A percentile compares a stretch with the other conserved stretches of the same genome.
These are phyloP conservation scores for Hypoxylon lienhwacheense DNA, from an alignment of 495 filamentous ascomycete genomes.

Conservation along the genomic window DNA sequence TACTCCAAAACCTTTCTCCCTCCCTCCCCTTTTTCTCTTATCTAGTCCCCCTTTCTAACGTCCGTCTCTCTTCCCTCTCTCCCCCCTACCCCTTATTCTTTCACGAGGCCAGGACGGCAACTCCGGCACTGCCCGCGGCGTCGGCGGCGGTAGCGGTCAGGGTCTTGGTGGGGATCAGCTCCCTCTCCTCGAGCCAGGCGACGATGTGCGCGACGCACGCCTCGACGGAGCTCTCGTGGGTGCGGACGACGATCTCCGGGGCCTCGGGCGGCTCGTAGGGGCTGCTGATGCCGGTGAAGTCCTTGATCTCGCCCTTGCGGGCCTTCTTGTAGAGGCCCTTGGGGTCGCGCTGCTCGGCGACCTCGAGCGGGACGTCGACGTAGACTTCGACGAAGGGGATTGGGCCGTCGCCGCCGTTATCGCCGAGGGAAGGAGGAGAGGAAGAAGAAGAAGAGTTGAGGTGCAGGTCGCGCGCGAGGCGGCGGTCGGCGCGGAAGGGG, in stretches of 20 bases:
- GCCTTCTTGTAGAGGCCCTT: constrained; percentile 99
- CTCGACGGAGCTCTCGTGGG: constrained; percentile 73
- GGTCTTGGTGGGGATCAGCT: constrained; percentile 44
- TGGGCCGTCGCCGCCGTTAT: constrained; percentile 55
- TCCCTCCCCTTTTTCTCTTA: background rate
- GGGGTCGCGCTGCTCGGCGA: constrained; percentile 92
- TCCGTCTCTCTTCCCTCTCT: background rate
- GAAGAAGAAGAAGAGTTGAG: too few species aligned
- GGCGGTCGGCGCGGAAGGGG: constrained; percentile 83
- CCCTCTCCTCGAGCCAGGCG: constrained; percentile 67
- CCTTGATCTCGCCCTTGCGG: constrained; percentile 86
- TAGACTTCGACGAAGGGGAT: constrained; percentile 92
- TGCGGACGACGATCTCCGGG: constrained; percentile 83
- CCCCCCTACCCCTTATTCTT: background rate
- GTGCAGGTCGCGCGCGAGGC: constrained; percentile 79
- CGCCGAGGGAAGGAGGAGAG: too few species aligned
- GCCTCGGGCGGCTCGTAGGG: constrained; percentile 90
- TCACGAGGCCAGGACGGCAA: constrained; percentile 27
- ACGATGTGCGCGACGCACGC: constrained; percentile 85
- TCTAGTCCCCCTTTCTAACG: constrained; percentile 1
- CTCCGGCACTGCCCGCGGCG: constrained; percentile 13
- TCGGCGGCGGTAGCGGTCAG: constrained; percentile 20
- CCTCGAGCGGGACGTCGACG: constrained; percentile 82
- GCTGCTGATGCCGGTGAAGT: constrained; percentile 92
- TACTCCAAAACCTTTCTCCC: background rate